These are phyloP conservation scores for Colletotrichum aenigma DNA, from an alignment of 2,329 filamentous ascomycete genomes.

Conservation along the genomic window DNA sequence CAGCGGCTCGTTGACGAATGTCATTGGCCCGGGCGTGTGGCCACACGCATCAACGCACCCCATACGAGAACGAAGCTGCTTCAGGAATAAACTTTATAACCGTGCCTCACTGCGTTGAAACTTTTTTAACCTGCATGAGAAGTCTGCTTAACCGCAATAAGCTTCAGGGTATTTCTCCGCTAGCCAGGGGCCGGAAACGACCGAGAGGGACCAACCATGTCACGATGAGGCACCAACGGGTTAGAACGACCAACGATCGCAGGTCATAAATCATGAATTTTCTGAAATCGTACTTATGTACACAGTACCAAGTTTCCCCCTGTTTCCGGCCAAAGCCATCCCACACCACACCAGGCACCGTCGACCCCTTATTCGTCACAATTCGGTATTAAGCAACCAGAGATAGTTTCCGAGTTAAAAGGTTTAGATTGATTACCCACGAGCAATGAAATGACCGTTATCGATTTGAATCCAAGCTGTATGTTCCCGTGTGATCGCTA, in stretches of 20 bases:
- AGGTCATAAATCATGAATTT: neutral
- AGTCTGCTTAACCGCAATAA: neutral
- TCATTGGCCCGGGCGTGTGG: neutral
- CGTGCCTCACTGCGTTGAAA: neutral
- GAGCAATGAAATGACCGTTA: neutral
- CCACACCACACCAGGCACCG: neutral
- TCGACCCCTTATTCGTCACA: neutral
- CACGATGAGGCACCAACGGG: neutral
- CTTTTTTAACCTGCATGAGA: neutral
- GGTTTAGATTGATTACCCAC: neutral
- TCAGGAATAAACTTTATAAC: neutral
- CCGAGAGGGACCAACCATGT: neutral
- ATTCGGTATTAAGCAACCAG: neutral
- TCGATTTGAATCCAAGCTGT: neutral
- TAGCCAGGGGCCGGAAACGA: neutral
- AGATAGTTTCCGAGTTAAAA: neutral
- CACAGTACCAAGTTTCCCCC: neutral
- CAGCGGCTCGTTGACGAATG: no score
- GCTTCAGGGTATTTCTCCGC: neutral
- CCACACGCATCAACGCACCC: neutral
- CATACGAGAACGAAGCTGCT: neutral
- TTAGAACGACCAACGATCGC: neutral
- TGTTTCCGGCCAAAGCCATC: neutral
- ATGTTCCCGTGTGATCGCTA: neutral
- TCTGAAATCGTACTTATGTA: neutral